A percentile compares a stretch with the other conserved stretches of the same genome.
These are phyloP conservation scores for Adansonia gregorii DNA, from an alignment of 441 rosid genomes.

Conservation along the genomic window DNA sequence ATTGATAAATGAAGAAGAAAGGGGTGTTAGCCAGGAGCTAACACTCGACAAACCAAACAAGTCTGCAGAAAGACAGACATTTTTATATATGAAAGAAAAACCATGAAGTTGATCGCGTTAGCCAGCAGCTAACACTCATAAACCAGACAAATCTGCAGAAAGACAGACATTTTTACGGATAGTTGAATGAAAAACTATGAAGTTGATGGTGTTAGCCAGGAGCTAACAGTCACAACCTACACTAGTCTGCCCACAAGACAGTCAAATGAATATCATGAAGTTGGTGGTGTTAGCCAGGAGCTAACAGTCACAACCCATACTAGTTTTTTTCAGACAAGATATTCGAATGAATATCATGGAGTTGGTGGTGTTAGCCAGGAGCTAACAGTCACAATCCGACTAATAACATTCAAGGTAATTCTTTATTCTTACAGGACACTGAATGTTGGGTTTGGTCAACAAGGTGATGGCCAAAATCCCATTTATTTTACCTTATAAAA, in stretches of 20 bases:
- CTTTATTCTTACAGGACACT: slow-evolving; percentile 4
- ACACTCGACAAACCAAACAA: slow-evolving; percentile 21
- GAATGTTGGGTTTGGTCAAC: slow-evolving; percentile 50
- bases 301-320: slow-evolving; percentile 29
- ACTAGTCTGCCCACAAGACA: too few species aligned
- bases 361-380: slow-evolving; percentile 33
- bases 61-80: too few species aligned
- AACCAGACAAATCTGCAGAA: background rate
- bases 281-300: slow-evolving; percentile 34
- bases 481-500: background rate
- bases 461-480: slow-evolving; percentile 46
- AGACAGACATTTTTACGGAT: background rate
- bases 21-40: slow-evolving; percentile 36
- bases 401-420: background rate
- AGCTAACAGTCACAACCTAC: slow-evolving; percentile 28
- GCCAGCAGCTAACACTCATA: slow-evolving; percentile 36
- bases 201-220: slow-evolving; percentile 32
- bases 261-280: too few species aligned
- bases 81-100: background rate
- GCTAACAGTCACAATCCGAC: slow-evolving; percentile 31
- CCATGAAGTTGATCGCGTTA: slow-evolving; percentile 20
- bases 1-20: background rate
- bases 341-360: too few species aligned
- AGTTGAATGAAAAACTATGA: background rate
- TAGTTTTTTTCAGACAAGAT: too few species aligned